phyloP scores from a whole-genome alignment of 805 yeast genomes.

The Nadsonia fulvescens region DNA sequence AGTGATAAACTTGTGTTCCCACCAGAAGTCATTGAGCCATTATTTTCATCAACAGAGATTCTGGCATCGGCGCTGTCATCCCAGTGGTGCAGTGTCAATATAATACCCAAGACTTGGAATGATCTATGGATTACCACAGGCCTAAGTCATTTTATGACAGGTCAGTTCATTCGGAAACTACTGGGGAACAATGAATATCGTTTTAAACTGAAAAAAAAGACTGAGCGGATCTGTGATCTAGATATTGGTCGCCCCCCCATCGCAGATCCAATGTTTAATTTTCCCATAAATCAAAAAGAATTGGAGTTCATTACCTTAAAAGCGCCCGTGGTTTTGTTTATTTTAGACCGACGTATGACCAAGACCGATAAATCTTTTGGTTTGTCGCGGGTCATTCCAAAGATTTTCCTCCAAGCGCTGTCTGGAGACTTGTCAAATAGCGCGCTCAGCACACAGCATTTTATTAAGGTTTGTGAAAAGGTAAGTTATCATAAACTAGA shows the following conservation, averaged over 20 bases:
- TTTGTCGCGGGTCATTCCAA: slow-evolving; percentile 76
- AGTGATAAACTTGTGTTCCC: slow-evolving; percentile 51
- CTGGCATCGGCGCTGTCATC: slow-evolving; percentile 56
- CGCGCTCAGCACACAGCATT: slow-evolving; percentile 61
- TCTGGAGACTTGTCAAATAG: slow-evolving; percentile 78
- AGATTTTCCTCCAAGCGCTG: slow-evolving; percentile 83
- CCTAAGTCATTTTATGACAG: slow-evolving; percentile 65
- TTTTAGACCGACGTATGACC: slow-evolving; percentile 82
- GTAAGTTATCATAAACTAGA: slow-evolving; percentile 78
- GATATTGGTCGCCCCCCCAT: slow-evolving; percentile 72
- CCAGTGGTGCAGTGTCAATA: slow-evolving; percentile 90
- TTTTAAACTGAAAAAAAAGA: slow-evolving; percentile 43
- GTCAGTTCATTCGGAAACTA: slow-evolving; percentile 44
- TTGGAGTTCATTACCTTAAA: slow-evolving; percentile 56
- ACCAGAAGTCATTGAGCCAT: slow-evolving; percentile 58
- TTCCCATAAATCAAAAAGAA: slow-evolving; percentile 46
- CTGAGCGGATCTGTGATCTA: slow-evolving; percentile 48
- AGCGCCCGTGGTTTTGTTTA: slow-evolving; percentile 70
- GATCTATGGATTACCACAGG: slow-evolving; percentile 88
- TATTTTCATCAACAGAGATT: slow-evolving; percentile 47
- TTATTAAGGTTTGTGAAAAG: slow-evolving; percentile 86
- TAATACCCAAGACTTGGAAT: slow-evolving; percentile 58
- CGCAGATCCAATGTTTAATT: slow-evolving; percentile 48
- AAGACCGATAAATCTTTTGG: slow-evolving; percentile 93
- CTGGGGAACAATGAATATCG: slow-evolving; percentile 77